Evolutionary conservation across 2,329 filamentous ascomycete genomes (phyloP), one percentile per base, ranked within the genome.

Genomic region (Dothideomycetes sp.): DNA sequence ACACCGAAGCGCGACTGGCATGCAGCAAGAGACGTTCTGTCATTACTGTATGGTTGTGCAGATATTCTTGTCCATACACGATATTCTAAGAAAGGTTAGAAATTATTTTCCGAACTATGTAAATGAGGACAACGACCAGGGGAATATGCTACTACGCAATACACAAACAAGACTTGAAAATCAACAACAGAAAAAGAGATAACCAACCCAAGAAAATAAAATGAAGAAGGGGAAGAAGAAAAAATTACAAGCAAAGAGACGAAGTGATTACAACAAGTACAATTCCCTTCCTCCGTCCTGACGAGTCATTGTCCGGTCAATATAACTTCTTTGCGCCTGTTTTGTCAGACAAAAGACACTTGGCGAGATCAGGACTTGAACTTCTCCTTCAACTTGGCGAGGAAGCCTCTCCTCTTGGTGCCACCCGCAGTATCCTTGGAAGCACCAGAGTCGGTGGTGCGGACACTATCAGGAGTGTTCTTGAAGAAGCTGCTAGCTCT

Each of bases 341-440:
- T 30, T n/a, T 6, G 13, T 16, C 11, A 30, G 15, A 8, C 7
- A 13, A 30, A n/a, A 8, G 27, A 13, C 6, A 6, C 15, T n/a
- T 30, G 11, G 7, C n/a, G 10, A 16, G 11, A 18, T 9, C 16
- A 32, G 8, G 22, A 38, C 43, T 47, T 54, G 46, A 70, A 55
- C 60, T 67, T 68, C 43, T 68, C 65, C 63, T 69, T 69, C 46
- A 71, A 47, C 57, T 63, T 67, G 49, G 62, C 62, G 45, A 70
- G 69, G 52, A 70, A 59, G 40, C 61, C 63, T 34, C 61, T 61
- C 53, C 66, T 60, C 60, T 67, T 68, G 55, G 67, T 65, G 45
- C 50, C 50, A 15, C 51, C 49, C 19, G 32, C 37, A 23, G 28
- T 25, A n/a, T 38, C 42, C 13, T 45, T 40, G 19, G 38, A 41